These are phyloP conservation scores for Saccharomyces hybrid DNA, from an alignment of 1,139 yeast genomes.

Conservation along the genomic window DNA sequence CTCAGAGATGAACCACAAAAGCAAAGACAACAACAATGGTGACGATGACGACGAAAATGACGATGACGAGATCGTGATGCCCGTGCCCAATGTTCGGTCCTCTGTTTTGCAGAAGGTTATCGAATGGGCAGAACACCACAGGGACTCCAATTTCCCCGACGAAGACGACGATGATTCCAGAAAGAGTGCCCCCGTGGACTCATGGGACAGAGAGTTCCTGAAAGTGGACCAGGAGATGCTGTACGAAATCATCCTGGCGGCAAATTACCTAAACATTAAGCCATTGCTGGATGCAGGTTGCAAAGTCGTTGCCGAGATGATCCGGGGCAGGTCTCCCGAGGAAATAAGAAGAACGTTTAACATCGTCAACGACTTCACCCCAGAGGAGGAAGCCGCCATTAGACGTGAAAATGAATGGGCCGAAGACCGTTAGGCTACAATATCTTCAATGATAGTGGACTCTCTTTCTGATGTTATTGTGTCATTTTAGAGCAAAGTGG, in stretches of 20 bases:
- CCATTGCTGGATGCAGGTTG: constrained; percentile 94
- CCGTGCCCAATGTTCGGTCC: constrained; percentile 84
- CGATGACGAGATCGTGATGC: constrained; percentile 64
- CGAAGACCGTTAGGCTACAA: constrained; percentile 65
- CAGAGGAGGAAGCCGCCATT: constrained; percentile 97
- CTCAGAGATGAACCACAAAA: constrained; percentile 6
- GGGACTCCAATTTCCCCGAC: constrained; percentile 70
- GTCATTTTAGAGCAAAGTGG: not conserved
- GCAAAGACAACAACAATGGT: constrained; percentile 23
- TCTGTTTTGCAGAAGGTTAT: constrained; percentile 84
- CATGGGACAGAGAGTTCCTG: constrained; percentile 94
- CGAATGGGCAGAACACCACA: constrained; percentile 97
- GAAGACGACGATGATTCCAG: constrained; percentile 78
- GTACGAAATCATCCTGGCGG: constrained; percentile 91
- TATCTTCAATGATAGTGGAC: not conserved
- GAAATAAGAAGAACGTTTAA: constrained; percentile 95
- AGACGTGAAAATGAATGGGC: constrained; percentile 99
- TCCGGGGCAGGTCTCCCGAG: constrained; percentile 91
- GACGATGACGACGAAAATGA: constrained; percentile 33
- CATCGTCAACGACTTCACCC: constrained; percentile 92
- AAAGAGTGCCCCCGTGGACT: constrained; percentile 78
- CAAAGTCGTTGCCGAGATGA: constrained; percentile 97
- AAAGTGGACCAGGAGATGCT: constrained; percentile 98
- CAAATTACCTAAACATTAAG: constrained; percentile 88
- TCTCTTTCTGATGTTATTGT: not conserved